Conservation (phyloP, 805 yeast genomes). For the Teunomyces atbi region DNA sequence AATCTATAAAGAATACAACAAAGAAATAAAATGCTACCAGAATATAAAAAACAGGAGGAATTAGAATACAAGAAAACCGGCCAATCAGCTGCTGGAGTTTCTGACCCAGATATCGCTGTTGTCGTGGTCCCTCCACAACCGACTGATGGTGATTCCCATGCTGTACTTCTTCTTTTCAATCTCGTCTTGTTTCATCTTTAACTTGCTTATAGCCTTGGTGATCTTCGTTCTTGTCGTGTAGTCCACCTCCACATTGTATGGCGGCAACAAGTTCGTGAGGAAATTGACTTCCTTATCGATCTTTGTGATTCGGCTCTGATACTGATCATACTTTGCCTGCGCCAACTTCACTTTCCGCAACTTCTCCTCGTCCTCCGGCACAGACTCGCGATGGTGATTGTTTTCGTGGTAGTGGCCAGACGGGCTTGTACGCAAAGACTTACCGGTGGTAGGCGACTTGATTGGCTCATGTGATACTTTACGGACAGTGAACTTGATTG, state of each 20-base stretch:
- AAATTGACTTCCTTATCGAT: slow-evolving; percentile 41
- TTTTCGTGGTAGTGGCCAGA: neutral
- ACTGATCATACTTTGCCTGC: slow-evolving; percentile 37
- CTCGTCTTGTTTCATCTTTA: slow-evolving; percentile 40
- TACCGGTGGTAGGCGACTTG: slow-evolving; percentile 7
- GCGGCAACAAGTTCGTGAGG: slow-evolving; percentile 40
- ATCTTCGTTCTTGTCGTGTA: slow-evolving; percentile 41
- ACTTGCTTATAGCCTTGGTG: slow-evolving; percentile 38
- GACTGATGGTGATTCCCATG: slow-evolving; percentile 41
- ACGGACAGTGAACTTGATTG: slow-evolving; percentile 34
- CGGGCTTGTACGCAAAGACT: neutral
- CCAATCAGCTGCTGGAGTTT: slow-evolving; percentile 18
- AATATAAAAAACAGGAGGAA: no score
- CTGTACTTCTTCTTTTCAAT: slow-evolving; percentile 40
- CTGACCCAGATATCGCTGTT: slow-evolving; percentile 45
- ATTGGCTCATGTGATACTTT: slow-evolving; percentile 31
- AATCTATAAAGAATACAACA: slow-evolving; percentile 1
- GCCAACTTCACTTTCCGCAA: slow-evolving; percentile 14
- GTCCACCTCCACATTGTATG: slow-evolving; percentile 43
- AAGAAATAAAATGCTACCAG: neutral
- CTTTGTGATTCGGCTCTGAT: slow-evolving; percentile 29
- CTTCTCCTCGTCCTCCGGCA: slow-evolving; percentile 5
- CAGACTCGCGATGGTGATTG: neutral
- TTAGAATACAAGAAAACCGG: neutral
- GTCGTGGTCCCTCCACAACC: slow-evolving; percentile 43